Percentiles rank a stretch among this genome's conserved stretches.
These are phyloP conservation scores for Cyclotella choctawhatcheeana DNA, from an alignment of 108 stramenopile species.

Conservation along the genomic window DNA sequence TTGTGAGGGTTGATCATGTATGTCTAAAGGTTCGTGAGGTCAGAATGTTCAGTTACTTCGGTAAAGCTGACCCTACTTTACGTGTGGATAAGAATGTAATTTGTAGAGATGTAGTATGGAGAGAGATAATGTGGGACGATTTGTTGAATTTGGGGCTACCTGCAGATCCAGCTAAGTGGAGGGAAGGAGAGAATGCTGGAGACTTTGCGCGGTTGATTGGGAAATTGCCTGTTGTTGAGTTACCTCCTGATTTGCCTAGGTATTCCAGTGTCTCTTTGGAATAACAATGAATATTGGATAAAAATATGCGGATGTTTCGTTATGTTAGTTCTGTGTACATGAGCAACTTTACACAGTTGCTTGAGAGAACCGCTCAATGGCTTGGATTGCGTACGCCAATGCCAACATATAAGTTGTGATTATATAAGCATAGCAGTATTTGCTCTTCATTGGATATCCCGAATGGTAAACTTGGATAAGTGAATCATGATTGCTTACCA, in stretches of 20 bases:
- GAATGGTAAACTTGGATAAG: too few species aligned
- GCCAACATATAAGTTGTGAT: too few species aligned
- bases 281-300: too few species aligned
- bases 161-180: conserved; percentile 59
- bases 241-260: conserved; percentile 51
- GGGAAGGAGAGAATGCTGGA: conserved; percentile 20
- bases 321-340: too few species aligned
- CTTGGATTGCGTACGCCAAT: too few species aligned
- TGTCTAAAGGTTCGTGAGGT: conserved; percentile 70
- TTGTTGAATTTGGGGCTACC: conserved; percentile 57
- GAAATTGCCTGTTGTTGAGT: conserved; percentile 47
- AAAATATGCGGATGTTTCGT: too few species aligned
- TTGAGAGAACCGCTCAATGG: too few species aligned
- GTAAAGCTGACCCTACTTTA: neutral
- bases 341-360: too few species aligned
- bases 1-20: conserved; percentile 70
- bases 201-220: conserved; percentile 34
- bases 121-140: conserved; percentile 70
- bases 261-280: conserved; percentile 15
- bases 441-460: too few species aligned
- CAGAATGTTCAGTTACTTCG: conserved; percentile 50
- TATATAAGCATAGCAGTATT: too few species aligned
- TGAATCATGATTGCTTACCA: too few species aligned
- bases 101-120: conserved; percentile 80
- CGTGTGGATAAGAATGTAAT: conserved; percentile 30